Evolutionary conservation across 2,329 filamentous ascomycete species (phyloP).

Genomic region (Calonectria hawksworthii): DNA sequence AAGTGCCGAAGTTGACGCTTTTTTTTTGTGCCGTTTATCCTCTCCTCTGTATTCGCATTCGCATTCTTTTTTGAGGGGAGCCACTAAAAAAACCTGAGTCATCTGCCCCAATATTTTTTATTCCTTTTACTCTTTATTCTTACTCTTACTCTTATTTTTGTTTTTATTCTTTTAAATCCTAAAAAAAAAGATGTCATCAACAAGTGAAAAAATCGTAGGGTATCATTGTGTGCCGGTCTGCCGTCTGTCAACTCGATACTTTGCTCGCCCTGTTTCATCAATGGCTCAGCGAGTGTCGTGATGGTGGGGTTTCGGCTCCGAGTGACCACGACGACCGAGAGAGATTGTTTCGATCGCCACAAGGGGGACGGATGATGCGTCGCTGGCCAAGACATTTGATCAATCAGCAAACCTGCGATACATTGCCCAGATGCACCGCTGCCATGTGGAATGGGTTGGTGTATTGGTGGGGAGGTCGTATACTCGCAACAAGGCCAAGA

Average conservation of each 20-base stretch:
- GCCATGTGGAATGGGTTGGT: background rate
- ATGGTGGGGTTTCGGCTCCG: conserved; percentile 3
- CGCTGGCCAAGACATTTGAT: background rate
- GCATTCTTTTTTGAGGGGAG: background rate
- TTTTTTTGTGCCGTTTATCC: background rate
- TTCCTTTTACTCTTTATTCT: background rate
- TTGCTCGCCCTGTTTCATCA: background rate
- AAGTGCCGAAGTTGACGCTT: conserved; percentile 4
- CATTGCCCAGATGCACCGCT: background rate
- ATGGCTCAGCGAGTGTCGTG: background rate
- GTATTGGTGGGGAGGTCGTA: background rate
- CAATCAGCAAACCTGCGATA: background rate
- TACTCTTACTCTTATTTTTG: background rate
- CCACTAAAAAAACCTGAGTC: background rate
- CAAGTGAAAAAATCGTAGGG: background rate
- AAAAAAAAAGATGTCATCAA: background rate
- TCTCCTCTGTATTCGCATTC: conserved; percentile 1
- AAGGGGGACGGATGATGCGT: background rate
- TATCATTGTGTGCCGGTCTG: background rate
- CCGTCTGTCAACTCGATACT: background rate
- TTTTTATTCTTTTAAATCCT: background rate
- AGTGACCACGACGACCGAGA: background rate
- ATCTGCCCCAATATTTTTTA: background rate
- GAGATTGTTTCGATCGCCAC: conserved; percentile 2
- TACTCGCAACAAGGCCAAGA: background rate